Conservation (phyloP, 192 early-diverging fungal genomes). For the Podila clonocystis region DNA sequence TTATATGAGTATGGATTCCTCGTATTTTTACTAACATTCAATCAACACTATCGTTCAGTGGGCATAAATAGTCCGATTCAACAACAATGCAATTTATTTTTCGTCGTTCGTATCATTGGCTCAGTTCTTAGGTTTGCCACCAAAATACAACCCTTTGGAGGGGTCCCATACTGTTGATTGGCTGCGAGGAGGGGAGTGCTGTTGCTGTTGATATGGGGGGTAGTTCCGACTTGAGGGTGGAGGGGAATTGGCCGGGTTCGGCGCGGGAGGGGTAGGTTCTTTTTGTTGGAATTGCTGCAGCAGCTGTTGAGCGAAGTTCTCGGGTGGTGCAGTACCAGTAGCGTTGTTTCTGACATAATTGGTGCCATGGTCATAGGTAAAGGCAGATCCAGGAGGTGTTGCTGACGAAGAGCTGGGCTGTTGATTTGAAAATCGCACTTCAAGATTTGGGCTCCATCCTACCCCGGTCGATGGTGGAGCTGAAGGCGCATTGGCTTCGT, state of each 20-base stretch:
- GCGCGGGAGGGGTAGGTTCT: conserved; percentile 5
- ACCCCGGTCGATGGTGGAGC: neutral
- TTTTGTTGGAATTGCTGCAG: conserved; percentile 36
- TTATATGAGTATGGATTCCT: neutral
- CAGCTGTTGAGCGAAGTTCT: conserved; percentile 34
- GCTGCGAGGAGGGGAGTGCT: neutral
- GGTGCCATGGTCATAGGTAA: conserved; percentile 5
- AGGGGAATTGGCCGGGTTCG: neutral
- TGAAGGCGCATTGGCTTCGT: conserved; percentile 34
- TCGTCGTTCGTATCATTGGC: neutral
- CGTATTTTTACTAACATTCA: neutral
- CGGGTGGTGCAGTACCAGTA: neutral
- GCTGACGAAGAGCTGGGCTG: neutral
- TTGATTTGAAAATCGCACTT: conserved; percentile 20
- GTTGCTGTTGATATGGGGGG: neutral
- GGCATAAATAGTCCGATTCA: too few relatives aligned
- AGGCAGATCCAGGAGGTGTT: neutral
- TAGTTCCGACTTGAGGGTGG: neutral
- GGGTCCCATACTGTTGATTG: conserved; percentile 31
- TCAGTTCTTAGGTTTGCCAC: conserved; percentile 34
- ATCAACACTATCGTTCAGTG: neutral
- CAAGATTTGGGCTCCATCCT: conserved; percentile 34
- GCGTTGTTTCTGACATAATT: neutral
- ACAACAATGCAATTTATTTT: neutral
- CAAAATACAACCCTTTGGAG: conserved; percentile 36